Base-by-base conservation (phyloP, 352 stramenopile genomes). In the Phytopythium helicoides region DNA sequence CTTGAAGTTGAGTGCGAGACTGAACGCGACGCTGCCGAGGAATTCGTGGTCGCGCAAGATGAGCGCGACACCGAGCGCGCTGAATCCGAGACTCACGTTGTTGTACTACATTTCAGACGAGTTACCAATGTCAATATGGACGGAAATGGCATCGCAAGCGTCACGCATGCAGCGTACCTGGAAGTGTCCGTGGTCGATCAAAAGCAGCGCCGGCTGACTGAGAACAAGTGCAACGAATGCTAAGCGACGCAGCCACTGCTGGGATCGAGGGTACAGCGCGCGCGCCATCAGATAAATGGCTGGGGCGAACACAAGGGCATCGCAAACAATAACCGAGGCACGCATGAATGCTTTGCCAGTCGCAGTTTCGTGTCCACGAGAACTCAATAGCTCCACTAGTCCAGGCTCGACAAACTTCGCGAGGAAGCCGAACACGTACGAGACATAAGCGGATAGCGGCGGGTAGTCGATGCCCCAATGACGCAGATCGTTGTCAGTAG, bases 381-480 rank as follows among this genome's bases (percentile, higher is more conserved):
- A 96, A 6, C 47, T 61, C 0, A 73, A 57, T 12, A 98, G 71
- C 19, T 68, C 82, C 31, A 99, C 87, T 54, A 97, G 87, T 14
- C 77, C 53, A 6, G 94, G 91, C 41, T 97, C 87, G 1, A 98
- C 55, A 15, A 69, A 23, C 28, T 92, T 47, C 0, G 90, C 96
- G 14, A 87, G 44, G 6, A 57, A 62, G 34, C 96, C 97, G 59
- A 88, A 93, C 15, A 73, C 44, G 44, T 87, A 89, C 55, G 84
- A 94, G 14, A 94, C 78, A 66, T 97, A 98, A 7, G 93, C 93
- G 1, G 91, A 98, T n/a, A 98, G 60, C 3, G 97, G 97, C 10
- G 97, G 97, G 71, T 99, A 99, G 81, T 99, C 97, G 37, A 99
- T 69, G 19, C 97, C 97, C 96, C 96, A 99, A 64, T 99, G 99